Evolutionary conservation across 2,329 filamentous ascomycete genomes (phyloP).

Genomic region (Phoma sp.): DNA sequence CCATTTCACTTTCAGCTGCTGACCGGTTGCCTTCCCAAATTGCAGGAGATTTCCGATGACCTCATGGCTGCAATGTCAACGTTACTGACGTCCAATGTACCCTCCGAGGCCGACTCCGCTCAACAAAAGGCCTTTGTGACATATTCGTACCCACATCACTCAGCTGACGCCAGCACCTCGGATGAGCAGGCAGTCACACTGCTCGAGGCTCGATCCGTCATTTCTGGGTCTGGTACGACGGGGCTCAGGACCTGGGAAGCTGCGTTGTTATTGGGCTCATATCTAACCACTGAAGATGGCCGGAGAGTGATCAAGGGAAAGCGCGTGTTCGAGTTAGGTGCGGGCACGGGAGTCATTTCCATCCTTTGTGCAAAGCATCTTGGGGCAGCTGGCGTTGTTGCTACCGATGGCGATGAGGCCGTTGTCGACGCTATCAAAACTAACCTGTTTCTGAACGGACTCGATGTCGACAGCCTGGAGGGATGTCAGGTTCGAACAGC

Average conservation of each 20-base stretch:
- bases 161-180: slow-evolving; percentile 23
- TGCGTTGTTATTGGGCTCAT: slow-evolving; percentile 74
- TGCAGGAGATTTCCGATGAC: slow-evolving; percentile 82
- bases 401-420: slow-evolving; percentile 77
- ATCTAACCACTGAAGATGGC: slow-evolving; percentile 61
- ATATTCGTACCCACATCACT: slow-evolving; percentile 59
- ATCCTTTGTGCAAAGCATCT: slow-evolving; percentile 76
- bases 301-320: slow-evolving; percentile 59
- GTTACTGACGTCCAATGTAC: slow-evolving; percentile 69
- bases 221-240: slow-evolving; percentile 76
- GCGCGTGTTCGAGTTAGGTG: slow-evolving; percentile 74
- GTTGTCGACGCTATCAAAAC: slow-evolving; percentile 72
- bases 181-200: slow-evolving; percentile 62
- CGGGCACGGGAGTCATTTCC: slow-evolving; percentile 78
- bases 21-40: slow-evolving; percentile 29
- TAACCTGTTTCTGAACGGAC: slow-evolving; percentile 72
- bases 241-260: slow-evolving; percentile 85
- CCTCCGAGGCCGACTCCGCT: slow-evolving; percentile 69
- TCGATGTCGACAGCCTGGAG: slow-evolving; percentile 57
- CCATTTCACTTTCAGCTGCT: slow-evolving; percentile 25
- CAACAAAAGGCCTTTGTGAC: slow-evolving; percentile 80
- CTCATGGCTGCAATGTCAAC: slow-evolving; percentile 74
- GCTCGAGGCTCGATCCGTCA: slow-evolving; percentile 72
- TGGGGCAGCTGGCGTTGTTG: slow-evolving; percentile 64
- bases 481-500: slow-evolving; percentile 54